phyloP scores from a whole-genome alignment of 2,329 filamentous ascomycete genomes.

The Fusarium longipes region DNA sequence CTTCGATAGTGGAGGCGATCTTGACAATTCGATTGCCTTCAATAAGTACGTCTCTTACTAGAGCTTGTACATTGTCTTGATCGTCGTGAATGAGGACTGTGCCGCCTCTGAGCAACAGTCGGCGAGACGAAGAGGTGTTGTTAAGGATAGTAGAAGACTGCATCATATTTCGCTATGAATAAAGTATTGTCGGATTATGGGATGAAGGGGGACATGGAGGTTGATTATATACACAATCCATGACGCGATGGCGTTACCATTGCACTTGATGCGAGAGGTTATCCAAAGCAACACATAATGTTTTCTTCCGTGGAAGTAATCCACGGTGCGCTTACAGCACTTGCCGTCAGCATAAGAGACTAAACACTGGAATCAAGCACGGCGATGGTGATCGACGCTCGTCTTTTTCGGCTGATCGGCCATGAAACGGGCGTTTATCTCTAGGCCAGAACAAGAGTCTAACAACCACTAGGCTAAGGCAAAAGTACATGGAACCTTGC shows the following conservation, averaged over 20 bases:
- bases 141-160: neutral
- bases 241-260: neutral
- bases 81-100: conserved; percentile 25
- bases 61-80: conserved; percentile 3
- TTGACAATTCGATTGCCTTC: conserved; percentile 12
- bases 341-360: neutral
- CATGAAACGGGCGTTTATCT: neutral
- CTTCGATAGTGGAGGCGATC: neutral
- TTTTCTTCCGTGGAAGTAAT: neutral
- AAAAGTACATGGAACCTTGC: no score
- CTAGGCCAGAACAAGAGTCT: neutral
- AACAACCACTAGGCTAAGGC: no score
- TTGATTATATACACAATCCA: neutral
- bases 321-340: neutral
- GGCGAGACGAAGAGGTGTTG: neutral
- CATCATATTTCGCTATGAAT: neutral
- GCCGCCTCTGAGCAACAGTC: conserved; percentile 11
- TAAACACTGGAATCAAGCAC: neutral
- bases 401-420: neutral
- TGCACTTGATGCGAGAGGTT: neutral
- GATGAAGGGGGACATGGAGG: neutral
- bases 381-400: neutral
- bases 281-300: neutral
- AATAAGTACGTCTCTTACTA: conserved; percentile 11
- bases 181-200: no score